Evolutionary conservation across 495 filamentous ascomycete species (phyloP).

Genomic region (Tuber melanosporum): DNA sequence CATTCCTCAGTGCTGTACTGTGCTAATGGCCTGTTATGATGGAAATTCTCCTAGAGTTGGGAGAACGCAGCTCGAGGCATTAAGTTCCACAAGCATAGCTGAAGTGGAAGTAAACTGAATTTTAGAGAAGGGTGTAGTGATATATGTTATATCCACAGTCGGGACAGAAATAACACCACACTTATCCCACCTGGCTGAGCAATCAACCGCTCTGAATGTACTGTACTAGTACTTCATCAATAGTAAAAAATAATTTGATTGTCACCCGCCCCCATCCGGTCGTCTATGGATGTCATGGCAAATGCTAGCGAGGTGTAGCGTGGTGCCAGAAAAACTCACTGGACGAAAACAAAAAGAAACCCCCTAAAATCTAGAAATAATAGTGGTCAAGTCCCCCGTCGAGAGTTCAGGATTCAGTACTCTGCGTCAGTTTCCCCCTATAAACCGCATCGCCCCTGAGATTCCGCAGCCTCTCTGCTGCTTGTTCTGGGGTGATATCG

Average conservation of each 20-base stretch:
- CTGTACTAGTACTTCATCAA: background rate
- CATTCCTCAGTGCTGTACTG: background rate
- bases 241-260: background rate
- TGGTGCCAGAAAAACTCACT: background rate
- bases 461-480: constrained; percentile 66
- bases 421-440: constrained; percentile 55
- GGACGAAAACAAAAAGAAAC: background rate
- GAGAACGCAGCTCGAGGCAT: no score
- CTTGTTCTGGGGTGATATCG: constrained; percentile 96
- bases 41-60: background rate
- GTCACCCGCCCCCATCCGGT: background rate
- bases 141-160: background rate
- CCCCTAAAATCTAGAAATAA: background rate
- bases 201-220: background rate
- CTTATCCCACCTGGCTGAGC: background rate
- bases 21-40: background rate
- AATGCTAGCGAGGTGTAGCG: background rate
- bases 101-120: background rate
- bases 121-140: background rate
- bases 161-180: background rate
- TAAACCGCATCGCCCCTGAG: constrained; percentile 74
- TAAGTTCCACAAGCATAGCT: background rate
- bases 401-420: background rate
- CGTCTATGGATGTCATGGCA: background rate
- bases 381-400: background rate